Base-by-base conservation (phyloP, 2,329 filamentous ascomycete species). In the Penicillium sp. region DNA sequence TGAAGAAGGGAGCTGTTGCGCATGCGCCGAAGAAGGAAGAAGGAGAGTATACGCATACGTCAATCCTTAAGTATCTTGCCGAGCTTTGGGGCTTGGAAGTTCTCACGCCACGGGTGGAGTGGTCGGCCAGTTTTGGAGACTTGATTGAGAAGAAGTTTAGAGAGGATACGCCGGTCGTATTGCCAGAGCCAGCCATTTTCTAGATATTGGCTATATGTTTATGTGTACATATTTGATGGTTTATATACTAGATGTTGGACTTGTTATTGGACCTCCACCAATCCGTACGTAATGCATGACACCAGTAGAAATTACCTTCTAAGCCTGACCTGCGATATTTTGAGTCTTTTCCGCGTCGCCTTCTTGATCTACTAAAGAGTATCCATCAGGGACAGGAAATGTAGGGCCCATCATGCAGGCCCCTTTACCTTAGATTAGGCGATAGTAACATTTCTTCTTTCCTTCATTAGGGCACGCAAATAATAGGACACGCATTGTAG, bases 51-150 rank as follows among this genome's bases (percentile, higher is more conserved):
- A 78, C 77, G 17, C 77, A 79, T 63, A 73, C 70, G 19, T 77
- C 74, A 11, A 68, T 79, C 58, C 65, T 79, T 61, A 77, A 79
- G 51, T 79, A 79, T 67, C 60, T 80, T 46, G 76, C 79, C 64
- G 71, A 79, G 53, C 68, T 80, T 11, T 79, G 78, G 77, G 71
- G 64, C 0, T 66, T 80, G 17, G 73, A 79, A 35, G 74, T 75
- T 2, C 56, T 80, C 17, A 79, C 79, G 63, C 79, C 78, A 57
- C 72, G 78, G 2, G 77, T 80, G 17, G 75, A 78, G 59, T 79
- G 78, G 76, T 76, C 77, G 46, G 77, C 78, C 68, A 75, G 76
- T 2, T 81, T 81, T 47, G 72, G 73, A 23, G 65, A 67, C 19
- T 62, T 76, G 63, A 69, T 76, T 56, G 69, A 66, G 7, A 62